phyloP scores from a whole-genome alignment of 1,139 yeast species.

The Saccharomyces uvarum region DNA sequence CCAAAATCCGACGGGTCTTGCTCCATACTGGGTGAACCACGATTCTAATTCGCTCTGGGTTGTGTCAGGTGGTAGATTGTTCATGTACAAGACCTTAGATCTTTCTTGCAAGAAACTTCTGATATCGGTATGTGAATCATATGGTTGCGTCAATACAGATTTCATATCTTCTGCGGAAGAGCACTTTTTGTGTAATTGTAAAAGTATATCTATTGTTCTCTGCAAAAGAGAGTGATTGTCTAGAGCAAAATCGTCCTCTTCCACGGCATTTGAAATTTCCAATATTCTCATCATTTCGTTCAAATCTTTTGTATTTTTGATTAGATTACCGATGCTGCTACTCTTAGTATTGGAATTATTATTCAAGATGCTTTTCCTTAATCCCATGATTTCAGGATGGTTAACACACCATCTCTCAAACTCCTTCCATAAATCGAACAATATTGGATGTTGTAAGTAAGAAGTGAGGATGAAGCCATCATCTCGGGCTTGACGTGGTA shows the following conservation, averaged over 20 bases:
- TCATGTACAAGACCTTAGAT: slow-evolving; percentile 69
- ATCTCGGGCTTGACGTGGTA: slow-evolving; percentile 77
- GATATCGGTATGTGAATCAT: slow-evolving; percentile 66
- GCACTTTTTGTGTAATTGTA: slow-evolving; percentile 48
- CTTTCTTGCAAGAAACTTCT: slow-evolving; percentile 61
- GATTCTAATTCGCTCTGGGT: slow-evolving; percentile 86
- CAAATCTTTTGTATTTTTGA: slow-evolving; percentile 11
- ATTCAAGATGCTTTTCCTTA: neutral
- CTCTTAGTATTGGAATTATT: neutral
- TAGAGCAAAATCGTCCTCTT: slow-evolving; percentile 1
- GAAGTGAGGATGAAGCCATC: slow-evolving; percentile 64
- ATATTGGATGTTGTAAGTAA: slow-evolving; percentile 66
- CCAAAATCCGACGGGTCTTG: slow-evolving; percentile 86
- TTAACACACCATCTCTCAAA: slow-evolving; percentile 64
- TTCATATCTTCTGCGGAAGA: slow-evolving; percentile 47
- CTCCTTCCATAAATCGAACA: slow-evolving; percentile 71
- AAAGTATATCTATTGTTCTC: slow-evolving; percentile 28
- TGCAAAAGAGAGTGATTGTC: slow-evolving; percentile 7
- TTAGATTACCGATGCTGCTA: neutral
- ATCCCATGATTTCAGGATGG: slow-evolving; percentile 16
- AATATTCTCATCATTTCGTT: slow-evolving; percentile 13
- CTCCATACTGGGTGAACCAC: slow-evolving; percentile 85
- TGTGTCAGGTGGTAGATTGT: slow-evolving; percentile 74
- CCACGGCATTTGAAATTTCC: slow-evolving; percentile 7
- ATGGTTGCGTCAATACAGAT: slow-evolving; percentile 60